Conservation (phyloP, 352 stramenopile genomes). For the Phytophthora fragariaefolia region DNA sequence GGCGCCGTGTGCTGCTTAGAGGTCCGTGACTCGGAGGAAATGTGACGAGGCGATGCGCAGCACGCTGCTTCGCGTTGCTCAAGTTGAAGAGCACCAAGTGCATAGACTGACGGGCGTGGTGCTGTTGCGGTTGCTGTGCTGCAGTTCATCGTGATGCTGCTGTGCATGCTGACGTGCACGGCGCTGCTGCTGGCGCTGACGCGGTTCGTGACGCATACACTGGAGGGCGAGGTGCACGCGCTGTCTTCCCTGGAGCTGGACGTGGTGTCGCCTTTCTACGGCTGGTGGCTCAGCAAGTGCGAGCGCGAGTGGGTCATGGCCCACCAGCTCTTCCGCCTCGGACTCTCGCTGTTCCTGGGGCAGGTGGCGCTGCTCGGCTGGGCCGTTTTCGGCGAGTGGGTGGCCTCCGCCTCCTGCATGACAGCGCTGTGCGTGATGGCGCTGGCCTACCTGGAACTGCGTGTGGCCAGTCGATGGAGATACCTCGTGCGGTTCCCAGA, state of each 20-base stretch:
- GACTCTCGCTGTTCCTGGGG: conserved; percentile 65
- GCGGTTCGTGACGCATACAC: conserved; percentile 74
- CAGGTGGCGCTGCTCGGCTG: conserved; percentile 66
- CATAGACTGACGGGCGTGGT: conserved; percentile 19
- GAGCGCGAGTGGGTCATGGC: conserved; percentile 76
- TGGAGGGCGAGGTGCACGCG: conserved; percentile 69
- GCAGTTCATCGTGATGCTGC: conserved; percentile 82
- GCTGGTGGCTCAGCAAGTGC: conserved; percentile 76
- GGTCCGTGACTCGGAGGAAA: conserved; percentile 33
- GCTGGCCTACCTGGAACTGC: conserved; percentile 68
- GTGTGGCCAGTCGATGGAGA: conserved; percentile 68
- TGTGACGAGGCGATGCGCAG: conserved; percentile 5
- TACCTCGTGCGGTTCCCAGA: conserved; percentile 76
- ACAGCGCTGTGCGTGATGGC: conserved; percentile 48
- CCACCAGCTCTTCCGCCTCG: conserved; percentile 66
- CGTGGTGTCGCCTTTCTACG: conserved; percentile 75
- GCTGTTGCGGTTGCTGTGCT: conserved; percentile 5
- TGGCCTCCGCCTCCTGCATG: conserved; percentile 56
- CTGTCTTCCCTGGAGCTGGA: conserved; percentile 69
- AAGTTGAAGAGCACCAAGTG: conserved; percentile 4
- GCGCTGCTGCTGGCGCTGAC: conserved; percentile 75
- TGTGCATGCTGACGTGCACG: conserved; percentile 78
- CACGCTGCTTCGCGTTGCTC: not conserved
- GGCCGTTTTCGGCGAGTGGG: conserved; percentile 63
- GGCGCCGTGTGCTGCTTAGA: conserved; percentile 61